A percentile compares a stretch with the other conserved stretches of the same genome.
phyloP scores from a whole-genome alignment of 2,329 filamentous ascomycete species.

The Alternaria longipes region DNA sequence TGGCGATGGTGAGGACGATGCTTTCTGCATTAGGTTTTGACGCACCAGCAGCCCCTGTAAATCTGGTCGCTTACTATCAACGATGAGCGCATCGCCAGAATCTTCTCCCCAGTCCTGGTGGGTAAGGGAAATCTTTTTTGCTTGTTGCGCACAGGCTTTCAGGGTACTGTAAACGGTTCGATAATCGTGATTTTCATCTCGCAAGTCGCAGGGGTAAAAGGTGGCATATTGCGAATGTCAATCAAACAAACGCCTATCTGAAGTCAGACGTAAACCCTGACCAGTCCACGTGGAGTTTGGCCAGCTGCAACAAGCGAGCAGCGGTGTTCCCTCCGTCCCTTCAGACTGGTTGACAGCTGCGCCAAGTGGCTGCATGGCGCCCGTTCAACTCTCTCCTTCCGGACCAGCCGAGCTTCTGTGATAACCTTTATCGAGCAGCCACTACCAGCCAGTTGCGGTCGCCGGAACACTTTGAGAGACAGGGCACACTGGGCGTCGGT shows the following conservation, averaged over 20 bases:
- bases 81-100: conserved; percentile 18
- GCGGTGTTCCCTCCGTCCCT: conserved; percentile 22
- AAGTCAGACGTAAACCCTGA: conserved; percentile 36
- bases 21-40: conserved; percentile 30
- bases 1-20: conserved; percentile 26
- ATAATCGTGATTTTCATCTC: conserved; percentile 17
- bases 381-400: conserved; percentile 26
- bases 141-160: conserved; percentile 6
- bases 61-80: conserved; percentile 26
- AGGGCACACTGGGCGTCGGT: conserved; percentile 19
- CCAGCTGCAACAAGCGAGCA: conserved; percentile 27
- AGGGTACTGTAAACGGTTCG: conserved; percentile 1
- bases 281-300: conserved; percentile 40
- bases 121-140: conserved; percentile 9
- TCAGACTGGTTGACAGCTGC: conserved; percentile 27
- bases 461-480: conserved; percentile 27
- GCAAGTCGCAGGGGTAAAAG: conserved; percentile 30
- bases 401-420: conserved; percentile 26
- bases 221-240: conserved; percentile 37
- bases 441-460: conserved; percentile 24
- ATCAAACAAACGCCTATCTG: conserved; percentile 32
- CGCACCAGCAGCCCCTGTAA: conserved; percentile 31
- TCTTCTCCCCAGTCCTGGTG: conserved; percentile 1
- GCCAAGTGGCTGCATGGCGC: conserved; percentile 23
- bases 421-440: conserved; percentile 21